Base-by-base conservation (phyloP, 1,284 basidiomycete genomes). In the Ceratobasidium sp. region DNA sequence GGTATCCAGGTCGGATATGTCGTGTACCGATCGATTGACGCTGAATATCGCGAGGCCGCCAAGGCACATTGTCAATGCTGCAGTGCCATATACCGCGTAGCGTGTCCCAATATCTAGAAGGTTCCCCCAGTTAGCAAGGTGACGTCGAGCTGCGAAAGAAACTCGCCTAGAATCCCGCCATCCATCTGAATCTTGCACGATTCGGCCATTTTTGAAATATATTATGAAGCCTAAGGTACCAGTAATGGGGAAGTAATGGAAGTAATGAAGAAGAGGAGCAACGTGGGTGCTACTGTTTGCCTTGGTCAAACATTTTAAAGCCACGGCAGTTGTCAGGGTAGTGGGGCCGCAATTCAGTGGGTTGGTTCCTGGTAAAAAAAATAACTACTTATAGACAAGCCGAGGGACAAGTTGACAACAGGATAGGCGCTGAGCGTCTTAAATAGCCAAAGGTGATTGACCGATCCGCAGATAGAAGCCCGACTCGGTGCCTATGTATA, bases 11-110 rank as follows among this genome's bases (percentile, higher is more conserved):
- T 62, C 59, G 22, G 59, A 62, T n/a, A n/a, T 19, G 4, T 39
- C n/a, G 8, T 22, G 22, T 6, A 63, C 24, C 14, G 46, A 27
- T 27, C n/a, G 24, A 7, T 61, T 61, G 31, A 72, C 58, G 29
- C 37, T 72, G 46, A 62, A 41, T 43, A 72, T 72, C 16, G 69
- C 27, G 1, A 72, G 31, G 11, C 29, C 43, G 27, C 69, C 69
- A 0, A 72, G 69, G 8, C 56, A 41, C 27, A 72, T 51, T 16
- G 58, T 53, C 14, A 72, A 46, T 13, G 59, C 39, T 16, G 69
- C 41, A 14, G 69, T 51, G 16, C 69, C 69, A 39, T 72, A 72
- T n/a, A 72, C 24, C 13, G 69, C 69, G n/a, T 53, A 72, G n/a
- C 69, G 69, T 22, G 58, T 58, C 3, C 69, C 69, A 16, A 72